These are phyloP conservation scores for Elsinoe perseae DNA, from an alignment of 2,329 filamentous ascomycete genomes.

Conservation along the genomic window DNA sequence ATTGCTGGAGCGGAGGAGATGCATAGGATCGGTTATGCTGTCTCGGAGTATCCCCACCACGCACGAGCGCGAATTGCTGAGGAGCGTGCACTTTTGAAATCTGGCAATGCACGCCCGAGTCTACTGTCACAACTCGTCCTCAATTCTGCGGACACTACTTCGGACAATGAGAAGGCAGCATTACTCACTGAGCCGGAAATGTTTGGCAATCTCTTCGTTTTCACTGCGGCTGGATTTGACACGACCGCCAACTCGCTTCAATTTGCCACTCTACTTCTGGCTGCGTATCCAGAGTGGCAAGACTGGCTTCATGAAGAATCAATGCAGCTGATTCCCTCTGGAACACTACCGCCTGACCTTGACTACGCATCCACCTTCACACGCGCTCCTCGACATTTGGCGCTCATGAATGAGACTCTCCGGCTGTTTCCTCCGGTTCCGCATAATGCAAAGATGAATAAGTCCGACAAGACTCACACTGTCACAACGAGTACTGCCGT, in stretches of 20 bases:
- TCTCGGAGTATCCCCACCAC: constrained; percentile 25
- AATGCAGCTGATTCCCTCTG: not conserved
- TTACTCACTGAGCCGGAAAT: constrained; percentile 34
- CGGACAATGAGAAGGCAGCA: not conserved
- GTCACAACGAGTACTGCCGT: not conserved
- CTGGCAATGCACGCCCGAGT: not conserved
- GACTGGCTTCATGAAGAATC: constrained; percentile 45
- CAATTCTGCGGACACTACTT: not conserved
- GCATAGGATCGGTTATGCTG: constrained; percentile 21
- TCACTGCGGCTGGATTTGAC: constrained; percentile 43
- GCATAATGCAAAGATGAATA: constrained; percentile 22
- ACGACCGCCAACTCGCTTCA: constrained; percentile 45
- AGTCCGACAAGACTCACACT: not conserved
- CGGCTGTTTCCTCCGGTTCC: constrained; percentile 36
- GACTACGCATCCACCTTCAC: constrained; percentile 37
- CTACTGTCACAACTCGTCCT: not conserved
- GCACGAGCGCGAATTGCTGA: constrained; percentile 22
- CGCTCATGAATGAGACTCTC: constrained; percentile 45
- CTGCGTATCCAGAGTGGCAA: constrained; percentile 43
- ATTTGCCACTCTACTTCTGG: constrained; percentile 40
- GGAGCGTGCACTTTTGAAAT: constrained; percentile 17
- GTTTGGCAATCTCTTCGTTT: constrained; percentile 41
- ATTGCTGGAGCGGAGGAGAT: constrained; percentile 21
- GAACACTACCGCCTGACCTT: constrained; percentile 29
- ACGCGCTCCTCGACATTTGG: constrained; percentile 37